A percentile compares a stretch with the other conserved stretches of the same genome.
phyloP scores from a whole-genome alignment of 768 basidiomycete species.

The Coprinopsis cinerea region DNA sequence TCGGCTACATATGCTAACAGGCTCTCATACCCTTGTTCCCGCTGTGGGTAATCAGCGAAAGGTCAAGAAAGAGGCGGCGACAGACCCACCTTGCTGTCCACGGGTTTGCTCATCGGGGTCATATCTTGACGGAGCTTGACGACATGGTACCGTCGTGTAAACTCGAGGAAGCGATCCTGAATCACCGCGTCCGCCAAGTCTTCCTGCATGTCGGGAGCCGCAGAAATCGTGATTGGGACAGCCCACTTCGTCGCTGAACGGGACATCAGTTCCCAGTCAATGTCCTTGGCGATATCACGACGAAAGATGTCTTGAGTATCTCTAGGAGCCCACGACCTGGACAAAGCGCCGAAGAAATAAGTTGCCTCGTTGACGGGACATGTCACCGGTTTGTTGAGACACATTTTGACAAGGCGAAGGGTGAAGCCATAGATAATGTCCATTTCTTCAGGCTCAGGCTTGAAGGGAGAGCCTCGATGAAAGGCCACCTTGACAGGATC shows the following conservation, averaged over 20 bases:
- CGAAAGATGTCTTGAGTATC: conserved; percentile 19
- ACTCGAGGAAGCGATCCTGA: conserved; percentile 73
- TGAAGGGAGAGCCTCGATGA: conserved; percentile 45
- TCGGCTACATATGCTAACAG: conserved; percentile 64
- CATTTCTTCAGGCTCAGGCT: conserved; percentile 40
- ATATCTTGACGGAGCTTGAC: conserved; percentile 56
- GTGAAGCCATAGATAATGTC: conserved; percentile 56
- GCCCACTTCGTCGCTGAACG: conserved; percentile 49
- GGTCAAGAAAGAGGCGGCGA: not conserved
- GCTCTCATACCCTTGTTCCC: conserved; percentile 53
- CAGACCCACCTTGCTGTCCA: conserved; percentile 51
- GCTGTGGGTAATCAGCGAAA: conserved; percentile 30
- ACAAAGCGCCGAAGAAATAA: conserved; percentile 66
- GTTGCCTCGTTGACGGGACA: conserved; percentile 48
- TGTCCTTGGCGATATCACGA: conserved; percentile 35
- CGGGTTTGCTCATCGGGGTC: conserved; percentile 65
- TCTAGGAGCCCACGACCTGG: conserved; percentile 28
- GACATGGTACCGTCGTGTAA: conserved; percentile 63
- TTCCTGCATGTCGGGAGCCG: conserved; percentile 30
- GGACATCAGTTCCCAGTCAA: conserved; percentile 61
- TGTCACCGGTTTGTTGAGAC: conserved; percentile 64
- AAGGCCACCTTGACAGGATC: conserved; percentile 33
- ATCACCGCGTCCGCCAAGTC: conserved; percentile 61
- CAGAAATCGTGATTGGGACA: conserved; percentile 36
- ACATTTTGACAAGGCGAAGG: conserved; percentile 50